Evolutionary conservation across 2,329 filamentous ascomycete genomes (phyloP).

Genomic region (Colletotrichum higginsianum): DNA sequence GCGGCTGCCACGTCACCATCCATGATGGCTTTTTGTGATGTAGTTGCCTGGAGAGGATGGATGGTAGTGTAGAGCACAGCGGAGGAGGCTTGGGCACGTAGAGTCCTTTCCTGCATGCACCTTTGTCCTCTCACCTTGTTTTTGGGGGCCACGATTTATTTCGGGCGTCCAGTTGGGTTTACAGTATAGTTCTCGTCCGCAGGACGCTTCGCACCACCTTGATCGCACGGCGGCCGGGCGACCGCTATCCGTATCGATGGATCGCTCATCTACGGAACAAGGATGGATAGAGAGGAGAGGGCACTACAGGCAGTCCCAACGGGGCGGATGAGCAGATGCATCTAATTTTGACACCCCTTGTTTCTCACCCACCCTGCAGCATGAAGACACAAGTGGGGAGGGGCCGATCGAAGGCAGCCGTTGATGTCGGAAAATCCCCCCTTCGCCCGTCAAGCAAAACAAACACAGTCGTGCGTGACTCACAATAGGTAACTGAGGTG

Average conservation of each 20-base stretch:
- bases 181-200: neutral
- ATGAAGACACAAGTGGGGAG: neutral
- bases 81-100: neutral
- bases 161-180: neutral
- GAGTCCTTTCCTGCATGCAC: constrained; percentile 6
- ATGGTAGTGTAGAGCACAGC: constrained; percentile 1
- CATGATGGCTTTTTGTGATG: neutral
- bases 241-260: constrained; percentile 24
- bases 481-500: constrained; percentile 23
- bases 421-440: neutral
- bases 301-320: constrained; percentile 23
- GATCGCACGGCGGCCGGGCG: constrained; percentile 35
- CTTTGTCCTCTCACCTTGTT: neutral
- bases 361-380: neutral
- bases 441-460: constrained; percentile 3
- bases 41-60: neutral
- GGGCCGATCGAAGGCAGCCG: neutral
- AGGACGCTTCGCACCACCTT: neutral
- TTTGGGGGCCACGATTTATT: neutral
- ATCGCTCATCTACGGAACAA: constrained; percentile 21
- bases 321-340: constrained; percentile 28
- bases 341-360: constrained; percentile 19
- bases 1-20: constrained; percentile 7
- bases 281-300: neutral
- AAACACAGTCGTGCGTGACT: constrained; percentile 37